These are phyloP conservation scores for Lactifluus volemus DNA, from an alignment of 768 basidiomycete genomes.

Conservation along the genomic window DNA sequence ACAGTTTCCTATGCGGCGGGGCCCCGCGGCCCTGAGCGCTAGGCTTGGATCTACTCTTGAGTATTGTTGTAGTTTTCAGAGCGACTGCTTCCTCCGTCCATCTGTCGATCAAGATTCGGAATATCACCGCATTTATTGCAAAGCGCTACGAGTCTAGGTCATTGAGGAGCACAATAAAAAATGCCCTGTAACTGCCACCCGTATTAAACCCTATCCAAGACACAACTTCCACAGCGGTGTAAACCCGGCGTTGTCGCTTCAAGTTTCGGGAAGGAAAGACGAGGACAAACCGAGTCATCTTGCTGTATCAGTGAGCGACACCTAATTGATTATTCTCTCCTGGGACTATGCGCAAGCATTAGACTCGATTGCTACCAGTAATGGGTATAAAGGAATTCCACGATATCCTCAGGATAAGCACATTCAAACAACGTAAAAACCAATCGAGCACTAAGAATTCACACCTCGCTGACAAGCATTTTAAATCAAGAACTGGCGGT, in stretches of 20 bases:
- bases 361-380: not conserved
- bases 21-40: too few relatives aligned
- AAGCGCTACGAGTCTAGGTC: too few relatives aligned
- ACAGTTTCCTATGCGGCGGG: not conserved
- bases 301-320: not conserved
- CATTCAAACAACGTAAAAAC: not conserved
- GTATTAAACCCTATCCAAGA: too few relatives aligned
- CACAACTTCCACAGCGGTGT: too few relatives aligned
- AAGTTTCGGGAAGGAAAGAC: not conserved
- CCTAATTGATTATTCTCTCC: not conserved
- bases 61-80: too few relatives aligned
- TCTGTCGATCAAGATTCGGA: too few relatives aligned
- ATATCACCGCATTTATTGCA: too few relatives aligned
- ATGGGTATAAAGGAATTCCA: not conserved
- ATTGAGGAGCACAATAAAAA: too few relatives aligned
- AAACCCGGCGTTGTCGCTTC: too few relatives aligned
- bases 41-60: too few relatives aligned
- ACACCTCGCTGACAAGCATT: not conserved
- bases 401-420: conserved; percentile 2
- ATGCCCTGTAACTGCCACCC: too few relatives aligned
- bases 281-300: not conserved
- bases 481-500: conserved; percentile 14
- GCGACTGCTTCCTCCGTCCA: too few relatives aligned
- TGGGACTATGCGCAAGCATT: not conserved
- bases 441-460: not conserved